phyloP scores from a whole-genome alignment of 148 eudicot species.

The Vaccinium macrocarpon region DNA sequence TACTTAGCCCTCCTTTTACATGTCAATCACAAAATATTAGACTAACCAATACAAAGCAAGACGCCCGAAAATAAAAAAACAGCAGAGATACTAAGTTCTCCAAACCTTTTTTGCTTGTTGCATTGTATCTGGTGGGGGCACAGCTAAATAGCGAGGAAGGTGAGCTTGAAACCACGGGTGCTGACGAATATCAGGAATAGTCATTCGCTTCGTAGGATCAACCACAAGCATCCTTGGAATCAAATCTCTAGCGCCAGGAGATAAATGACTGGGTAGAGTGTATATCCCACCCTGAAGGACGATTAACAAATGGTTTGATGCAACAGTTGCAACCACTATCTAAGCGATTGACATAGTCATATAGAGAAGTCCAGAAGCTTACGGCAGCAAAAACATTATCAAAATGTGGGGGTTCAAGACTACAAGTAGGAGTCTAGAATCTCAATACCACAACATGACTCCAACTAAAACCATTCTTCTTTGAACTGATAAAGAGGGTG shows the following conservation, averaged over 20 bases:
- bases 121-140: conserved; percentile 89
- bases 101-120: conserved; percentile 92
- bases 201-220: conserved; percentile 90
- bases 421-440: neutral
- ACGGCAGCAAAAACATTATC: neutral
- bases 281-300: conserved; percentile 81
- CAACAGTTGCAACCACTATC: neutral
- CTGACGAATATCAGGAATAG: conserved; percentile 84
- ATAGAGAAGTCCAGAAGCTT: neutral
- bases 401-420: neutral
- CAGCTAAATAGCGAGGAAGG: conserved; percentile 95
- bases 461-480: neutral
- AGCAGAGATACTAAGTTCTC: neutral
- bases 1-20: neutral
- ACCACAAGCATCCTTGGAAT: conserved; percentile 97
- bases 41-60: neutral
- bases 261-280: conserved; percentile 94
- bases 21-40: conserved; percentile 33
- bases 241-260: conserved; percentile 85
- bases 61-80: neutral
- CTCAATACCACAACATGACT: neutral
- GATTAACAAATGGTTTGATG: neutral
- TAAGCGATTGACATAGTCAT: neutral
- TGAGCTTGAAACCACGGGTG: conserved; percentile 93
- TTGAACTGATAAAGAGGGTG: neutral